Evolutionary conservation across 495 filamentous ascomycete genomes (phyloP).

Genomic region (Aspergillus incahuasiensis): DNA sequence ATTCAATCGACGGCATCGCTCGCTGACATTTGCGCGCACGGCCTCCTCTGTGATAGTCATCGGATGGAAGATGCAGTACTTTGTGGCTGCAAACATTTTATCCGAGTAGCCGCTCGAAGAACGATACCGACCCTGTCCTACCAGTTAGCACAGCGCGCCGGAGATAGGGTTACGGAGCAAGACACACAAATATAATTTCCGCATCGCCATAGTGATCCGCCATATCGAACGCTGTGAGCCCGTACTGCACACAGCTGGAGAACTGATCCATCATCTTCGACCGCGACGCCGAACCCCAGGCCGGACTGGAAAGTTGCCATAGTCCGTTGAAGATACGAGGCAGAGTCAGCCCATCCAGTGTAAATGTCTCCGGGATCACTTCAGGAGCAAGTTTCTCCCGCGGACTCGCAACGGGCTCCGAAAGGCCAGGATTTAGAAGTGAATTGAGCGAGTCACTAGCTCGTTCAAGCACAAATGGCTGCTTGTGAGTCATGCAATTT

Average conservation of each 20-base stretch:
- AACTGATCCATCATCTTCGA: conserved; percentile 22
- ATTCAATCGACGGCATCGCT: conserved; percentile 31
- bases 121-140: conserved; percentile 35
- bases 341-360: conserved; percentile 23
- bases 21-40: conserved; percentile 31
- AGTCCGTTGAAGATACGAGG: conserved; percentile 40
- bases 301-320: conserved; percentile 43
- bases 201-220: conserved; percentile 46
- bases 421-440: too few relatives aligned
- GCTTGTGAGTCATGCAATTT: too few relatives aligned
- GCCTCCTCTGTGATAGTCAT: conserved; percentile 26
- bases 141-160: conserved; percentile 5
- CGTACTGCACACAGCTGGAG: conserved; percentile 23
- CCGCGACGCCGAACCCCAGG: conserved; percentile 37
- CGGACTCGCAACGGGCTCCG: too few relatives aligned
- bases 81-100: conserved; percentile 35
- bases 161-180: not conserved
- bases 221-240: conserved; percentile 36
- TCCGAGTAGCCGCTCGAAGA: conserved; percentile 21
- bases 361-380: conserved; percentile 23
- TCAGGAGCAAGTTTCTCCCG: too few relatives aligned
- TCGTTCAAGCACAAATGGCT: too few relatives aligned
- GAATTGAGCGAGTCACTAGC: too few relatives aligned
- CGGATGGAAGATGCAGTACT: conserved; percentile 35
- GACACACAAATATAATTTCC: conserved; percentile 27